Evolutionary conservation across 306 rosid genomes (phyloP), one percentile per base, ranked within the genome.

Genomic region (Cicer arietinum): DNA sequence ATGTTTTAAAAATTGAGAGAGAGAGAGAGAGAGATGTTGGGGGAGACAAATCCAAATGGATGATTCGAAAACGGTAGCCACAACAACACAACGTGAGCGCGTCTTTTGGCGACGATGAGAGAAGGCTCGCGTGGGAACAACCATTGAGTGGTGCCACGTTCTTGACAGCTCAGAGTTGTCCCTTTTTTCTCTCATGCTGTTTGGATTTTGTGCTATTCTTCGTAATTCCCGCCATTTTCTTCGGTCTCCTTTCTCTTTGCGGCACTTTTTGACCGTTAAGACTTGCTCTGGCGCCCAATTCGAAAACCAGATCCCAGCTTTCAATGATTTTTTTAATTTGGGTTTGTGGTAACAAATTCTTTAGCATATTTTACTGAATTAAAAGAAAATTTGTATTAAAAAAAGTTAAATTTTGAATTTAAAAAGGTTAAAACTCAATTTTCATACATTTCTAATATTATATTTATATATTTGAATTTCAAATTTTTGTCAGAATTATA

Each of bases 201-300:
- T 54, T 67, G 2, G 13, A 54, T 74, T 17, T 48, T 48, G 20
- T 18, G 9, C 2, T 16, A 7, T 40, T 14, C 53, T 65, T 52
- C 80, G 80, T 51, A 42, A 58, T n/a, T 59, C 81, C 70, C 76
- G 81, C 81, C 41, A 11, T 53, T 74, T 54, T 54, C 51, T 47
- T 67, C 10, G 39, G 69, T 6, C 4, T 54, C 42, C 37, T 67
- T 44, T 22, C 11, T 2, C 7, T 12, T 12, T 46, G 48, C 3
- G 51, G 0, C 9, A 6, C 84, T 81, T 86, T 90, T 88, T 88
- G 89, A 88, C 90, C 84, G 83, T 77, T 81, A 76, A 8, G 13
- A 8, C 37, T 7, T 14, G 1, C 1, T 47, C 1, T 56, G 89
- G 90, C 92, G 90, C 84, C 76, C 76, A 83, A 60, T 81, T 88